A percentile compares a stretch with the other conserved stretches of the same genome.
Evolutionary conservation across 345 rosid genomes (phyloP).

Genomic region (Sonneratia alba): DNA sequence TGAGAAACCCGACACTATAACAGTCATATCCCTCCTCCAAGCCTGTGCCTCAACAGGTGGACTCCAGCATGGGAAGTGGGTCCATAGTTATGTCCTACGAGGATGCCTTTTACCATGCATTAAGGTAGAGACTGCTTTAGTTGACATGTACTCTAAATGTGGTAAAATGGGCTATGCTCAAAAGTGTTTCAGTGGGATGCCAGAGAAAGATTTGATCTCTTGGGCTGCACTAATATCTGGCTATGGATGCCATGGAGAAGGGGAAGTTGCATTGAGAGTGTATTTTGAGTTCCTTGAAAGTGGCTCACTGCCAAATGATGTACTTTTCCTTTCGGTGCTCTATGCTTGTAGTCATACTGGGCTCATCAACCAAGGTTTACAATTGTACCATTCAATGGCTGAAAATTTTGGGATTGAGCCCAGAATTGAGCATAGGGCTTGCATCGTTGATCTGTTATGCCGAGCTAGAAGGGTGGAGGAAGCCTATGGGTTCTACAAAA

Average conservation of each 20-base stretch:
- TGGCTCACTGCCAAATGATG: slow-evolving; percentile 55
- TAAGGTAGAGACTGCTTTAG: slow-evolving; percentile 48
- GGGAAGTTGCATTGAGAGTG: slow-evolving; percentile 44
- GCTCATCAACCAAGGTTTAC: slow-evolving; percentile 52
- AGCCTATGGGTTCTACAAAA: slow-evolving; percentile 44
- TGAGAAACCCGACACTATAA: slow-evolving; percentile 51
- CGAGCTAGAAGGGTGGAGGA: slow-evolving; percentile 47
- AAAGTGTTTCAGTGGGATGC: slow-evolving; percentile 49
- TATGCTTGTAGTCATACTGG: slow-evolving; percentile 79
- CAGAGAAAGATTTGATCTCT: slow-evolving; percentile 41
- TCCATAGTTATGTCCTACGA: slow-evolving; percentile 51
- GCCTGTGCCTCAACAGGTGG: slow-evolving; percentile 51
- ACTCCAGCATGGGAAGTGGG: slow-evolving; percentile 50
- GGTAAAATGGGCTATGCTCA: slow-evolving; percentile 51
- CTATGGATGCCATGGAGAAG: slow-evolving; percentile 75
- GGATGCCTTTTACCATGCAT: slow-evolving; percentile 33
- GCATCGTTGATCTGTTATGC: slow-evolving; percentile 54
- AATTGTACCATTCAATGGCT: slow-evolving; percentile 43
- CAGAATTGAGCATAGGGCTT: slow-evolving; percentile 43
- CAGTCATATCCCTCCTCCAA: slow-evolving; percentile 59
- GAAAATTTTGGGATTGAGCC: slow-evolving; percentile 37
- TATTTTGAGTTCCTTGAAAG: slow-evolving; percentile 44
- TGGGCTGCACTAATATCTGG: slow-evolving; percentile 69
- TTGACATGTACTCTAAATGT: slow-evolving; percentile 78
- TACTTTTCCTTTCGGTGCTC: slow-evolving; percentile 53